These are phyloP conservation scores for Tremellales sp. DNA, from an alignment of 1,284 basidiomycete species.

Conservation along the genomic window DNA sequence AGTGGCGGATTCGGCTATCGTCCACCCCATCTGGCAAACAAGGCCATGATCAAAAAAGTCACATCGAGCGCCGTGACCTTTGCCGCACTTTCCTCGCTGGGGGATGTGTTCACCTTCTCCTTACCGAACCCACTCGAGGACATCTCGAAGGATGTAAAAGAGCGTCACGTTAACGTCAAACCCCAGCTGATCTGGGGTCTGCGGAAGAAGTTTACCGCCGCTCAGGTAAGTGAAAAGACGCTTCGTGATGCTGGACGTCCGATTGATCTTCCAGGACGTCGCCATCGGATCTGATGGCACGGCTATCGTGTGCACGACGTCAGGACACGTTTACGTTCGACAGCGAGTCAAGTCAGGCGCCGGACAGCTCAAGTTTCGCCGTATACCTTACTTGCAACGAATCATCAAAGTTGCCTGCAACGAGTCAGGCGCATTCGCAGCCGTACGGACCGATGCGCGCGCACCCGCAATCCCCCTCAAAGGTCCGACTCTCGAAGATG, in stretches of 20 bases:
- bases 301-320: conserved; percentile 87
- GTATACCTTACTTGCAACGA: conserved; percentile 77
- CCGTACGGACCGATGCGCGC: conserved; percentile 69
- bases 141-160: conserved; percentile 37
- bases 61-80: conserved; percentile 76
- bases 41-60: conserved; percentile 73
- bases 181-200: conserved; percentile 91
- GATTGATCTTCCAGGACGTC: conserved; percentile 63
- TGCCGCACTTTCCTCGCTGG: conserved; percentile 77
- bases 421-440: conserved; percentile 83
- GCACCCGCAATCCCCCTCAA: conserved; percentile 59
- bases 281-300: conserved; percentile 83
- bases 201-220: conserved; percentile 78
- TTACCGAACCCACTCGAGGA: conserved; percentile 52
- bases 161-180: conserved; percentile 56
- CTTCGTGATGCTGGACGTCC: conserved; percentile 5
- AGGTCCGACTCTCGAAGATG: conserved; percentile 63
- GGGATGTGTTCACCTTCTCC: conserved; percentile 86
- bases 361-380: conserved; percentile 75
- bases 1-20: conserved; percentile 74
- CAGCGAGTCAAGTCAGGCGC: conserved; percentile 54
- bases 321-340: conserved; percentile 88
- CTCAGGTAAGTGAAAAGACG: conserved; percentile 54
- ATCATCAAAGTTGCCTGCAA: conserved; percentile 80
- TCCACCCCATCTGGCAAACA: conserved; percentile 67